Evolutionary conservation across 768 basidiomycete genomes (phyloP).

Genomic region (Russula earlei): DNA sequence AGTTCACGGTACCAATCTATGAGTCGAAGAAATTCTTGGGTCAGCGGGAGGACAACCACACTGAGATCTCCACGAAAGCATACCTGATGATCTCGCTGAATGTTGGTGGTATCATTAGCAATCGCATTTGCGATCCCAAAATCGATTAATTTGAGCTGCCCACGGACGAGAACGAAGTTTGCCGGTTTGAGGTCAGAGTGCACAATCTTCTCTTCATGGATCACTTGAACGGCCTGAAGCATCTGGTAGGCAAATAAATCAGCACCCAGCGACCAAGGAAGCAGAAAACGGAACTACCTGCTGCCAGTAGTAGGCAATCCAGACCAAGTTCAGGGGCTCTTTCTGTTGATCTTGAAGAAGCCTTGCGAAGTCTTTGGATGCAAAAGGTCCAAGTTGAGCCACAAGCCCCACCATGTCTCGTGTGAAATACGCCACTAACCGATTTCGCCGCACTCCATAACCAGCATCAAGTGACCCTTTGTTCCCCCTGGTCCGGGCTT

Average conservation of each 20-base stretch:
- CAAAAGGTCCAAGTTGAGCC: not conserved
- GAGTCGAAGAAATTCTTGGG: not conserved
- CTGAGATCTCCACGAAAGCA: constrained; percentile 1
- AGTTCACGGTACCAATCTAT: constrained; percentile 94
- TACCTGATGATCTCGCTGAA: constrained; percentile 92
- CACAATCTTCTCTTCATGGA: constrained; percentile 97
- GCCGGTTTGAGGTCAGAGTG: constrained; percentile 98
- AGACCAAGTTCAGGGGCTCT: constrained; percentile 83
- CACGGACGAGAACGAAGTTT: constrained; percentile 94
- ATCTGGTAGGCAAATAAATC: constrained; percentile 48
- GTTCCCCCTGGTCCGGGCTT: constrained; percentile 59
- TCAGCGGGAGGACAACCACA: not conserved
- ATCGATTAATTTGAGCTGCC: constrained; percentile 94
- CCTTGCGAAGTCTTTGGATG: constrained; percentile 56
- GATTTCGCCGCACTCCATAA: constrained; percentile 96
- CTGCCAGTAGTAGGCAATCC: constrained; percentile 94
- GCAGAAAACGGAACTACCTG: constrained; percentile 48
- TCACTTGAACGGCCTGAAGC: constrained; percentile 96
- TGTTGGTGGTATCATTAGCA: constrained; percentile 97
- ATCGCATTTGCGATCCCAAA: constrained; percentile 99
- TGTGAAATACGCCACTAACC: constrained; percentile 23
- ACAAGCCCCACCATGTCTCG: not conserved
- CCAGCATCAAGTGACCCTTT: constrained; percentile 69
- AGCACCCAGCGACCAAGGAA: not conserved
- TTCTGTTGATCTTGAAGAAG: constrained; percentile 78